phyloP scores from a whole-genome alignment of 208 protist genomes.

The Porcisia deanei region DNA sequence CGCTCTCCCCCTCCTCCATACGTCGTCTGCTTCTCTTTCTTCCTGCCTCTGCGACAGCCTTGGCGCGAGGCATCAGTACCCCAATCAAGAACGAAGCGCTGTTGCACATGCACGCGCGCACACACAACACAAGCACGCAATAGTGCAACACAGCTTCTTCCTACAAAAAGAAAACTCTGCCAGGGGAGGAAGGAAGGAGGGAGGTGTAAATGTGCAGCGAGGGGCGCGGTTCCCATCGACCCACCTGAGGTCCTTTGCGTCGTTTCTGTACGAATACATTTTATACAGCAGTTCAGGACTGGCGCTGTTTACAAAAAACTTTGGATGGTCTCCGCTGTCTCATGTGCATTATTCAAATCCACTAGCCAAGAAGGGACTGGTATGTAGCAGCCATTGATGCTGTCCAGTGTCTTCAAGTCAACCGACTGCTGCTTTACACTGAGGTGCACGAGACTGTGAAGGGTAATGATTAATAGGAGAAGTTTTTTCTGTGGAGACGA shows the following conservation, averaged over 20 bases:
- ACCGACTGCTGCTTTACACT: conserved; percentile 6
- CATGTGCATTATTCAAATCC: neutral
- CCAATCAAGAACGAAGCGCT: neutral
- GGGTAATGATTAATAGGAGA: conserved; percentile 15
- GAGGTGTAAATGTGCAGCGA: neutral
- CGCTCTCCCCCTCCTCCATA: neutral
- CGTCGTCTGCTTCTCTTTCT: neutral
- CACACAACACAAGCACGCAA: neutral
- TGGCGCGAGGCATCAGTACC: neutral
- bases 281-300: neutral
- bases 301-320: neutral
- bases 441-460: conserved; percentile 20
- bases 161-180: neutral
- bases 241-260: too few species aligned
- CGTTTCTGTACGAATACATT: neutral
- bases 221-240: neutral
- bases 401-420: conserved; percentile 19
- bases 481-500: conserved; percentile 19
- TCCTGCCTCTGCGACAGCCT: neutral
- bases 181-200: neutral
- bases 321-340: neutral
- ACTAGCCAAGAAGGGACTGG: conserved; percentile 10
- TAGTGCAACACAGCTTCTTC: too few species aligned
- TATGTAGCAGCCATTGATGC: conserved; percentile 16
- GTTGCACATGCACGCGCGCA: neutral